Evolutionary conservation across 139 green algal genomes (phyloP).

Genomic region (Micractinium conductrix): DNA sequence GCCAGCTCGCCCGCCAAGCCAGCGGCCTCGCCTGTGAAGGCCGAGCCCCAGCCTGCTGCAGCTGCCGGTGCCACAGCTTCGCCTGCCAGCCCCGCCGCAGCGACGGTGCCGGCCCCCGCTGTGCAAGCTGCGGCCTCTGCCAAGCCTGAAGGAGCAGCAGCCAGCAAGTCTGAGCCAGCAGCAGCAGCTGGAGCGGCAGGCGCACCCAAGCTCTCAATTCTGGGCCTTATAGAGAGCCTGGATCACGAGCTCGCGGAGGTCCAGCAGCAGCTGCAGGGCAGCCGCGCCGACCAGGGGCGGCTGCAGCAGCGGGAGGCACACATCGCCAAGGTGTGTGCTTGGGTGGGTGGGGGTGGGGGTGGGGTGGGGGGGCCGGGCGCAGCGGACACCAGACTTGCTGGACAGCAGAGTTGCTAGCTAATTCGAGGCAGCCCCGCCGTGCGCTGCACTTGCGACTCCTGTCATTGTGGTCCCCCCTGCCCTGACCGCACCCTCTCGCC

Average conservation of each 20-base stretch:
- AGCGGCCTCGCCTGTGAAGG: too few relatives aligned
- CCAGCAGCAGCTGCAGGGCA: constrained; percentile 19
- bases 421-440: too few relatives aligned
- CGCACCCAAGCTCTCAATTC: neutral
- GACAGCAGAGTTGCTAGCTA: too few relatives aligned
- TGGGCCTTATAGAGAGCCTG: constrained; percentile 12
- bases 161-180: neutral
- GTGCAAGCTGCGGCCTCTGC: neutral
- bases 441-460: neutral
- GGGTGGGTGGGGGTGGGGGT: neutral
- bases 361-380: neutral
- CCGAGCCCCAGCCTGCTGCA: too few relatives aligned
- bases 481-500: neutral
- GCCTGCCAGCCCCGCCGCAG: too few relatives aligned
- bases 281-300: neutral
- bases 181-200: neutral
- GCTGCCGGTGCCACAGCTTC: too few relatives aligned
- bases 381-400: too few relatives aligned
- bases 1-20: neutral
- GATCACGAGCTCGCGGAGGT: constrained; percentile 24
- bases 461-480: neutral
- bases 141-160: neutral
- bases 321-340: constrained; percentile 10
- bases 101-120: too few relatives aligned
- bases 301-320: constrained; percentile 9